A percentile compares a stretch with the other conserved stretches of the same genome.
Evolutionary conservation across 2,329 filamentous ascomycete species (phyloP).

Genomic region (Aspergillus sp.): DNA sequence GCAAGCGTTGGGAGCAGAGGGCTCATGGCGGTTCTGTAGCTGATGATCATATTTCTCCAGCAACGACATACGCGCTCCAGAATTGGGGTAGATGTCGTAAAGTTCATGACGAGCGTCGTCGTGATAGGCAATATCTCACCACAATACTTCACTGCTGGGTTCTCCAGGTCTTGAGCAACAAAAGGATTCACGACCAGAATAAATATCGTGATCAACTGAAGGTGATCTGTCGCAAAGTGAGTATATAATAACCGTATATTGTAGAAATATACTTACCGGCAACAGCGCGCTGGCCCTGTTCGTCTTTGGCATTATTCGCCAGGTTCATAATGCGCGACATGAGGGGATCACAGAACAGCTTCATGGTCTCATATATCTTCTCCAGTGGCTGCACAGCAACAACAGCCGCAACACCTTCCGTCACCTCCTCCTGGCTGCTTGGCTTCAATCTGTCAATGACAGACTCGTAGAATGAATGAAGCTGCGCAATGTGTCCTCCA

Average conservation of each 20-base stretch:
- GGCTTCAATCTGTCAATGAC: constrained; percentile 83
- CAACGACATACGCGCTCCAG: constrained; percentile 91
- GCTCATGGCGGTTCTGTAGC: constrained; percentile 84
- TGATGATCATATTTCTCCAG: constrained; percentile 96
- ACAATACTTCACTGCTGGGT: constrained; percentile 95
- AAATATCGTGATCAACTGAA: constrained; percentile 90
- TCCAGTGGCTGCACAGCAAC: constrained; percentile 79
- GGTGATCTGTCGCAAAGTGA: constrained; percentile 62
- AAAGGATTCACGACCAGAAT: constrained; percentile 76
- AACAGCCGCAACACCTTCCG: constrained; percentile 90
- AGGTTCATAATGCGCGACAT: constrained; percentile 81
- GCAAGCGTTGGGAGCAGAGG: constrained; percentile 83
- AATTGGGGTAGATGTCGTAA: constrained; percentile 81
- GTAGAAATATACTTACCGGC: constrained; percentile 58
- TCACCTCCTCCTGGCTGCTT: constrained; percentile 90
- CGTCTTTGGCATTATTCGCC: constrained; percentile 79
- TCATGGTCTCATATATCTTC: constrained; percentile 80
- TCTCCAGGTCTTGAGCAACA: constrained; percentile 68
- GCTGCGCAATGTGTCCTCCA: constrained; percentile 76
- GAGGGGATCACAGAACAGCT: constrained; percentile 90
- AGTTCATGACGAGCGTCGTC: constrained; percentile 82
- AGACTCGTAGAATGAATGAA: constrained; percentile 90
- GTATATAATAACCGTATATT: background rate
- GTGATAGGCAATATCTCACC: constrained; percentile 88
- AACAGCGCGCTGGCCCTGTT: constrained; percentile 79